phyloP scores from a whole-genome alignment of 2,329 filamentous ascomycete genomes.

The Hymenoscyphus linearis region DNA sequence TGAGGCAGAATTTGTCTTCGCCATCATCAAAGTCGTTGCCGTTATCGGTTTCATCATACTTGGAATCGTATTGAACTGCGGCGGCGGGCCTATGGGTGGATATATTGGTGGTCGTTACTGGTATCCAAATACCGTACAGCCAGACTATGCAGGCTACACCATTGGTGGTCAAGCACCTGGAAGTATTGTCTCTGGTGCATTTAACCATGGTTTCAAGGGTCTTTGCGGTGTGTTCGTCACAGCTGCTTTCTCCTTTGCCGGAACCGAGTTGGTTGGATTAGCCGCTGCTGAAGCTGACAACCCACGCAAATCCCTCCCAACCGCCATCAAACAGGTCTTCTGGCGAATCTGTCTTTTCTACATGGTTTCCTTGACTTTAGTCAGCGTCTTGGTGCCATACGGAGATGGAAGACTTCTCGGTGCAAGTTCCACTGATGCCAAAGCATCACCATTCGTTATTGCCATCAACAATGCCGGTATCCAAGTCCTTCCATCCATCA shows the following conservation, averaged over 20 bases:
- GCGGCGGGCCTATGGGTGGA: slow-evolving; percentile 48
- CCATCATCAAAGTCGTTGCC: slow-evolving; percentile 72
- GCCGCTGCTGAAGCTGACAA: slow-evolving; percentile 47
- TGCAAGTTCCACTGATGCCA: slow-evolving; percentile 30
- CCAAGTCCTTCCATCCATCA: slow-evolving; percentile 47
- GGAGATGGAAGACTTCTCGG: slow-evolving; percentile 37
- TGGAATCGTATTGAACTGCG: slow-evolving; percentile 53
- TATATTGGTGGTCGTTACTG: slow-evolving; percentile 59
- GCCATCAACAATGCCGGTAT: slow-evolving; percentile 50
- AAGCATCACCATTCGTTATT: slow-evolving; percentile 52
- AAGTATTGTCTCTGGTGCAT: slow-evolving; percentile 30
- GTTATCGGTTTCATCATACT: slow-evolving; percentile 61
- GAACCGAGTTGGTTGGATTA: slow-evolving; percentile 48
- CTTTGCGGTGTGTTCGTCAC: slow-evolving; percentile 47
- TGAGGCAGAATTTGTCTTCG: slow-evolving; percentile 83
- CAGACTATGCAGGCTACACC: slow-evolving; percentile 39
- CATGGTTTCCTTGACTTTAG: slow-evolving; percentile 45
- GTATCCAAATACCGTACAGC: slow-evolving; percentile 42
- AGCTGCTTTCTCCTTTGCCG: slow-evolving; percentile 46
- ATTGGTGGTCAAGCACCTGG: slow-evolving; percentile 8
- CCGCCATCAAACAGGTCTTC: slow-evolving; percentile 49
- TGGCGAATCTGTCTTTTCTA: slow-evolving; percentile 51
- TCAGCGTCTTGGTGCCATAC: slow-evolving; percentile 45
- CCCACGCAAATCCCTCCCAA: slow-evolving; percentile 44
- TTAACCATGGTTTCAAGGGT: slow-evolving; percentile 46